Evolutionary conservation across 768 basidiomycete species (phyloP).

Genomic region (Boletellus ananas): DNA sequence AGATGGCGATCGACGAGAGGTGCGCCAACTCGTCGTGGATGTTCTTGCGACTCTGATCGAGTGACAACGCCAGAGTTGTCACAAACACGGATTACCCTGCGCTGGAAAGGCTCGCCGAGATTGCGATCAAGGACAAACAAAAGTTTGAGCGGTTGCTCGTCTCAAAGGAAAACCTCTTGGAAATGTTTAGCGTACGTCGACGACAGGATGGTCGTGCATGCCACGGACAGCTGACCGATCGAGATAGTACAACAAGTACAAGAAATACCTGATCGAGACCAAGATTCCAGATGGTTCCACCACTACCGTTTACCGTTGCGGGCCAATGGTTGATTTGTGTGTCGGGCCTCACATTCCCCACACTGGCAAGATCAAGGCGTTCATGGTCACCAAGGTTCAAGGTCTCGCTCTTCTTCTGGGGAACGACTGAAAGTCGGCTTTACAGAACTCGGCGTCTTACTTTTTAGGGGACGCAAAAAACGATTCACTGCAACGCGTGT

Average conservation of each 20-base stretch:
- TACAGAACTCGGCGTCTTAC: slow-evolving; percentile 93
- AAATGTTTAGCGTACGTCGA: slow-evolving; percentile 88
- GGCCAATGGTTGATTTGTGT: slow-evolving; percentile 97
- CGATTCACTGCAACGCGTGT: slow-evolving; percentile 93
- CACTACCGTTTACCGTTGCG: slow-evolving; percentile 97
- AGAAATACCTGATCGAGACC: slow-evolving; percentile 89
- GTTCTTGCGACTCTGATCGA: neutral
- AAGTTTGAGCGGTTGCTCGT: slow-evolving; percentile 93
- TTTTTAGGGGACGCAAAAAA: slow-evolving; percentile 93
- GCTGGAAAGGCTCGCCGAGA: slow-evolving; percentile 85
- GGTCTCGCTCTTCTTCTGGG: neutral
- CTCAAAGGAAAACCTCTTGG: slow-evolving; percentile 89
- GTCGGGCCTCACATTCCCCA: slow-evolving; percentile 97
- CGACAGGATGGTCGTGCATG: neutral
- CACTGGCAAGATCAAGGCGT: slow-evolving; percentile 95
- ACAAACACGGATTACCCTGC: slow-evolving; percentile 79
- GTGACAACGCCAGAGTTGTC: slow-evolving; percentile 52
- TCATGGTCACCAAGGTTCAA: slow-evolving; percentile 89
- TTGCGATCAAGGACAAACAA: slow-evolving; percentile 93
- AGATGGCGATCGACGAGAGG: slow-evolving; percentile 90
- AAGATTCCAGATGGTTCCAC: slow-evolving; percentile 96
- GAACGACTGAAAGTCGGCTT: neutral
- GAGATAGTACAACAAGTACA: slow-evolving; percentile 95
- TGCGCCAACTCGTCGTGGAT: slow-evolving; percentile 20
- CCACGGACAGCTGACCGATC: slow-evolving; percentile 1